phyloP scores from a whole-genome alignment of 2,329 filamentous ascomycete species.

The Phaeophleospora eucalypticola region DNA sequence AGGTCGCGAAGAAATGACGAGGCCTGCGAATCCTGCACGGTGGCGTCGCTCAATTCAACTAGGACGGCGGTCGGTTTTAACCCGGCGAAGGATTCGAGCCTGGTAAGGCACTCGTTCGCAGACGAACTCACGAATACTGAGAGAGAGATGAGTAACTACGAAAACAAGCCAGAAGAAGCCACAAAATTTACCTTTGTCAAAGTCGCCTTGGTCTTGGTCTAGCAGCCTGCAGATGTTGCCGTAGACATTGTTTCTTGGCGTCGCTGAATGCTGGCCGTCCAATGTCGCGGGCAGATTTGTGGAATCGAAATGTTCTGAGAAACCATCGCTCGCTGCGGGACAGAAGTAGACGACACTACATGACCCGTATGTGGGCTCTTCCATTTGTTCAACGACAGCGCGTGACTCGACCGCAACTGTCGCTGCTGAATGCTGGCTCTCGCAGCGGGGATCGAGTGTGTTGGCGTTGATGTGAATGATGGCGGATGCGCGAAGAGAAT shows the following conservation, averaged over 20 bases:
- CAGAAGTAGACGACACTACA: constrained; percentile 33
- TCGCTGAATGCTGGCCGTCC: constrained; percentile 2
- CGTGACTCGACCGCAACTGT: not conserved
- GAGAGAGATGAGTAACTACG: constrained; percentile 5
- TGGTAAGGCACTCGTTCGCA: constrained; percentile 22
- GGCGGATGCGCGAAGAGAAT: not conserved
- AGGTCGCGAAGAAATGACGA: constrained; percentile 24
- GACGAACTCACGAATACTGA: constrained; percentile 31
- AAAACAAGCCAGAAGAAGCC: not conserved
- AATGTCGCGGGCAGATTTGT: constrained; percentile 14
- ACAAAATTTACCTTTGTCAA: constrained; percentile 27
- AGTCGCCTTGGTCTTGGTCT: constrained; percentile 31
- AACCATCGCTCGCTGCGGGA: constrained; percentile 20
- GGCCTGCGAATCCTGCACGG: constrained; percentile 10
- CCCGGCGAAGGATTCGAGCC: constrained; percentile 25
- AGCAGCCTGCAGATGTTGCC: constrained; percentile 29
- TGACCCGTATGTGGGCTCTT: constrained; percentile 24
- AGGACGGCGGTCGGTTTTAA: constrained; percentile 26
- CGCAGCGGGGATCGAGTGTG: not conserved
- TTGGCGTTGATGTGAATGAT: not conserved
- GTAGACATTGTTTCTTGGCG: constrained; percentile 12
- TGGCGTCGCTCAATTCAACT: constrained; percentile 21
- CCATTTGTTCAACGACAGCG: constrained; percentile 28
- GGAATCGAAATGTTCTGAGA: constrained; percentile 25
- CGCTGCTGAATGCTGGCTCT: not conserved